These are phyloP conservation scores for Magnusiomyces clavatus DNA, from an alignment of 1,139 yeast genomes.

Conservation along the genomic window DNA sequence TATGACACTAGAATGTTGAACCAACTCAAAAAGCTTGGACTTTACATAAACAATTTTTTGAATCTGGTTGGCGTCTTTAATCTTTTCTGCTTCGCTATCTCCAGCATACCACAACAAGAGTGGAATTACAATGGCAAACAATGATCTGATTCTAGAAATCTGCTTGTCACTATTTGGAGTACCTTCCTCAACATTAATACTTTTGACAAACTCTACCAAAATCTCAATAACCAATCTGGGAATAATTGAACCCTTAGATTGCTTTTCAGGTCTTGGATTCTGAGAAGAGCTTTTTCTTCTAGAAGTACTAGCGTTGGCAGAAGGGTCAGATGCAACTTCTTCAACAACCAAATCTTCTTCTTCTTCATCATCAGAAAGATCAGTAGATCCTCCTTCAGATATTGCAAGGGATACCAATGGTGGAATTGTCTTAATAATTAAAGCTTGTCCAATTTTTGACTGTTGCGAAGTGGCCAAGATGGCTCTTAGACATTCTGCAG, in stretches of 20 bases:
- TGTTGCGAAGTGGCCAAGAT: conserved; percentile 40
- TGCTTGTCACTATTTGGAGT: conserved; percentile 13
- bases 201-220: conserved; percentile 41
- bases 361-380: conserved; percentile 17
- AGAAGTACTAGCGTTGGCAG: conserved; percentile 9
- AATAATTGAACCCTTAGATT: not conserved
- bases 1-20: conserved; percentile 41
- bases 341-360: conserved; percentile 7
- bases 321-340: conserved; percentile 1
- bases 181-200: conserved; percentile 18
- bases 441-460: conserved; percentile 23
- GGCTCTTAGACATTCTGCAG: conserved; percentile 52
- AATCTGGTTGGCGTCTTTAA: conserved; percentile 13
- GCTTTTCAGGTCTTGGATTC: not conserved
- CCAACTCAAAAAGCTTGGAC: conserved; percentile 45
- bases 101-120: conserved; percentile 37
- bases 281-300: conserved; percentile 5
- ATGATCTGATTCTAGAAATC: conserved; percentile 26
- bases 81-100: conserved; percentile 5
- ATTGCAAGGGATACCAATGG: conserved; percentile 28
- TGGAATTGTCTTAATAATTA: conserved; percentile 37
- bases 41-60: conserved; percentile 39
- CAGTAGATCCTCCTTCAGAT: conserved; percentile 15
- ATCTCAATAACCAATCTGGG: conserved; percentile 47
- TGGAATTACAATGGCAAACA: conserved; percentile 42